A percentile compares a stretch with the other conserved stretches of the same genome.
Evolutionary conservation across 345 rosid genomes (phyloP).

Genomic region (Eucalyptus urophylla): DNA sequence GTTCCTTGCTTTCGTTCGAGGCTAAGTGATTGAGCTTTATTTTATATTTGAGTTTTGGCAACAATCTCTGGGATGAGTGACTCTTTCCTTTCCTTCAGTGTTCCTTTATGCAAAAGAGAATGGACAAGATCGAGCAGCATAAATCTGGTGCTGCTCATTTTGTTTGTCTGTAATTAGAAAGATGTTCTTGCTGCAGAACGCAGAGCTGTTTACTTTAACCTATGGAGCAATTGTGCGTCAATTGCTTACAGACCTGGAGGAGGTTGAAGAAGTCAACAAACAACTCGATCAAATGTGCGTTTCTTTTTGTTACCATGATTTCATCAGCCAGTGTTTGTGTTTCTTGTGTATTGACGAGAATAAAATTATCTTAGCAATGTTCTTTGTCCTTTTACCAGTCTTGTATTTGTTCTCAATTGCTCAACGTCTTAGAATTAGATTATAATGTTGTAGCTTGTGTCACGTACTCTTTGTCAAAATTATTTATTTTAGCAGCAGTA

Average conservation of each 20-base stretch:
- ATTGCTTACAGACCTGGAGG: slow-evolving; percentile 90
- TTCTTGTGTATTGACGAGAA: not conserved
- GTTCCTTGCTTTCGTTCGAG: no score
- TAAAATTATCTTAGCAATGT: not conserved
- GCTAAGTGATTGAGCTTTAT: not conserved
- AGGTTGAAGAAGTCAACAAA: slow-evolving; percentile 92
- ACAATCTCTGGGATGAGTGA: not conserved
- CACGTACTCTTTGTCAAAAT: not conserved
- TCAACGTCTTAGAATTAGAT: not conserved
- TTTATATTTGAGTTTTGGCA: not conserved
- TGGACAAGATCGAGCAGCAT: not conserved
- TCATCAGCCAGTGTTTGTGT: not conserved
- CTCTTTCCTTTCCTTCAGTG: not conserved
- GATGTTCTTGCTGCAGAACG: slow-evolving; percentile 35
- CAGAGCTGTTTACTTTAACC: slow-evolving; percentile 84
- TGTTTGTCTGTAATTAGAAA: not conserved
- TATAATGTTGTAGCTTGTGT: not conserved
- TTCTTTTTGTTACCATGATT: not conserved
- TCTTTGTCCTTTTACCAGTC: not conserved
- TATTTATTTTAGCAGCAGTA: not conserved
- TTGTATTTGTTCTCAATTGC: not conserved
- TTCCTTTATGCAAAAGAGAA: not conserved
- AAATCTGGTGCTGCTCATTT: not conserved
- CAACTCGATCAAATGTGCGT: slow-evolving; percentile 91
- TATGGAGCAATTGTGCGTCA: slow-evolving; percentile 90